Base-by-base conservation (phyloP, 306 rosid genomes). In the Cucumis cinereus region DNA sequence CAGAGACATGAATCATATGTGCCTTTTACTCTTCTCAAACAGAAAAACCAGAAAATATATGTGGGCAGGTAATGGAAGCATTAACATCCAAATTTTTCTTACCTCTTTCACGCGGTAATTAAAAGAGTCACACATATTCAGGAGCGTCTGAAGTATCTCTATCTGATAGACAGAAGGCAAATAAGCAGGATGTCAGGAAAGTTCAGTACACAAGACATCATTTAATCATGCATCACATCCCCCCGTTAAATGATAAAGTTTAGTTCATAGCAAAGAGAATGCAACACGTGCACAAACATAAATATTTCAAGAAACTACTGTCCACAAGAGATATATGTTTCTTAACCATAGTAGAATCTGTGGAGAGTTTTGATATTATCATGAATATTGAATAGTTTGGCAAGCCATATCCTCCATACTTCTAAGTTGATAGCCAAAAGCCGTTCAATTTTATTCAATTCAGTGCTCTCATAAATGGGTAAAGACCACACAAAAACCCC, bases 41-140 rank as follows among this genome's bases (percentile, higher is more conserved):
- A 67, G 50, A 0, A 12, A 13, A 68, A 68, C 19, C 20, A 68
- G 35, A 68, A 41, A 22, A 43, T 5, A 66, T 14, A 69, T 13
- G 56, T 45, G 20, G n/a, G 24, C 19, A 20, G 33, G 26, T 38
- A 20, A 66, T 43, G 36, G 4, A 41, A 68, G 74, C 20, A 43
- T 40, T 67, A 12, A 41, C 53, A 41, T 40, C 54, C n/a, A 68
- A 68, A 23, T 15, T 47, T 71, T 23, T 26, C 24, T 60, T 68
- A 94, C 98, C 97, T 90, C 86, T 73, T 75, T 81, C 7, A 74
- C 78, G 56, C 80, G 85, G 78, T 86, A 87, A 73, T 87, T 85
- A 81, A 88, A 75, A 9, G 92, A 74, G 83, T 52, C 86, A 79
- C 97, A 94, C 61, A 90, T 87, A 86, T 92, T 90, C 83, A 90